Evolutionary conservation across 495 filamentous ascomycete genomes (phyloP).

Genomic region (Bathelium albidoporum): DNA sequence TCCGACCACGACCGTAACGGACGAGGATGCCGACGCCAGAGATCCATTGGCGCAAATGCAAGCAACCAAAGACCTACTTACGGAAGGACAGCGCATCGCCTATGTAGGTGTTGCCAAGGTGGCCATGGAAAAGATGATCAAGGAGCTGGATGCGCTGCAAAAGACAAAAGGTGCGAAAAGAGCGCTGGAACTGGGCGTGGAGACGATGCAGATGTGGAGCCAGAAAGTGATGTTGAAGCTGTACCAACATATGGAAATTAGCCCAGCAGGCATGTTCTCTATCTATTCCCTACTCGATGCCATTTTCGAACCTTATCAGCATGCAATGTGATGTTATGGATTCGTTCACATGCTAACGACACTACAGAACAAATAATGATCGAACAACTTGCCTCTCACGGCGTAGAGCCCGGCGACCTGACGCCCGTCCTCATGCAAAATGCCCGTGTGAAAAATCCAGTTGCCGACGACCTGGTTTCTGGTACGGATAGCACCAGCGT

Average conservation of each 20-base stretch:
- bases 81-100: slow-evolving; percentile 89
- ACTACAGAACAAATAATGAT: slow-evolving; percentile 89
- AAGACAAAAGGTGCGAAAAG: slow-evolving; percentile 51
- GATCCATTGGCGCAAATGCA: slow-evolving; percentile 85
- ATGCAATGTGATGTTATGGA: not conserved
- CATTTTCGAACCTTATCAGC: not conserved
- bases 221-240: slow-evolving; percentile 94
- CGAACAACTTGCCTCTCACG: slow-evolving; percentile 88
- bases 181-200: slow-evolving; percentile 52
- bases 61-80: slow-evolving; percentile 90
- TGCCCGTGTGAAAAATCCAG: slow-evolving; percentile 84
- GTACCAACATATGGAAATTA: slow-evolving; percentile 95
- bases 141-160: slow-evolving; percentile 50
- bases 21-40: slow-evolving; percentile 58
- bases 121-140: slow-evolving; percentile 64
- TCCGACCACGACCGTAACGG: slow-evolving; percentile 53
- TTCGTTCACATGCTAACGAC: slow-evolving; percentile 14
- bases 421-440: slow-evolving; percentile 85
- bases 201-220: slow-evolving; percentile 87
- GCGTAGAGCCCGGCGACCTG: slow-evolving; percentile 73
- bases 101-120: slow-evolving; percentile 86
- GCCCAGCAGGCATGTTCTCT: slow-evolving; percentile 34
- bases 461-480: slow-evolving; percentile 42
- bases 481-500: slow-evolving; percentile 5
- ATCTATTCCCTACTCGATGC: slow-evolving; percentile 15